Conservation (phyloP, 352 stramenopile species). For the Phytophthora ohioensis region DNA sequence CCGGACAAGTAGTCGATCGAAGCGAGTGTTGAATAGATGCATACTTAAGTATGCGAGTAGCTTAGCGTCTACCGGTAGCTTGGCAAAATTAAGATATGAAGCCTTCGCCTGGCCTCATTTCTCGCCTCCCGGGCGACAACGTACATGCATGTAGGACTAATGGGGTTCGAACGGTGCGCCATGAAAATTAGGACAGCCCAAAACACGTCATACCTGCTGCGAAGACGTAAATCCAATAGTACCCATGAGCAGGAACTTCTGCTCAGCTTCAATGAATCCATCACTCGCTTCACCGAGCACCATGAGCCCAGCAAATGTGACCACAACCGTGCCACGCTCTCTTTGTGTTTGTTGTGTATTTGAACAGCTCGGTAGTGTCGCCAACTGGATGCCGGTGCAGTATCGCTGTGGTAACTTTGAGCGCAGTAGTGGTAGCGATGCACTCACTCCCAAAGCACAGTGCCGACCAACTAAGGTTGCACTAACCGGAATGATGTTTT, state of each 20-base stretch:
- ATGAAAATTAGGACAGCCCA: neutral
- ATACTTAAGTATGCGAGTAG: constrained; percentile 11
- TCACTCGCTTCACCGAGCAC: neutral
- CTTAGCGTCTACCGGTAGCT: neutral
- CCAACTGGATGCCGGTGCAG: neutral
- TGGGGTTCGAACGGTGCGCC: neutral
- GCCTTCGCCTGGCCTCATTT: neutral
- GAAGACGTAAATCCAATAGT: neutral
- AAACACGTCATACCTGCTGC: neutral
- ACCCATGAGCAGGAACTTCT: neutral
- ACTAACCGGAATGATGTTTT: constrained; percentile 5
- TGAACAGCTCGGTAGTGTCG: neutral
- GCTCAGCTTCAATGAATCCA: constrained; percentile 4
- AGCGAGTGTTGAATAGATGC: constrained; percentile 15
- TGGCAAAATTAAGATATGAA: constrained; percentile 11
- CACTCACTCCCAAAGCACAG: no score
- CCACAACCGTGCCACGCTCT: neutral
- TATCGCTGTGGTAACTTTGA: neutral
- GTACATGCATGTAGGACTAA: no score
- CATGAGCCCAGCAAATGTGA: neutral
- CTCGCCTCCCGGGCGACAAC: neutral
- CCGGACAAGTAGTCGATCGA: constrained; percentile 7
- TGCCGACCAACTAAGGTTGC: neutral
- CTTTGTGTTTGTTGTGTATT: constrained; percentile 1
- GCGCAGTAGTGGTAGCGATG: no score